Base-by-base conservation (phyloP, 352 stramenopile species). In the Globisporangium nodosum region DNA sequence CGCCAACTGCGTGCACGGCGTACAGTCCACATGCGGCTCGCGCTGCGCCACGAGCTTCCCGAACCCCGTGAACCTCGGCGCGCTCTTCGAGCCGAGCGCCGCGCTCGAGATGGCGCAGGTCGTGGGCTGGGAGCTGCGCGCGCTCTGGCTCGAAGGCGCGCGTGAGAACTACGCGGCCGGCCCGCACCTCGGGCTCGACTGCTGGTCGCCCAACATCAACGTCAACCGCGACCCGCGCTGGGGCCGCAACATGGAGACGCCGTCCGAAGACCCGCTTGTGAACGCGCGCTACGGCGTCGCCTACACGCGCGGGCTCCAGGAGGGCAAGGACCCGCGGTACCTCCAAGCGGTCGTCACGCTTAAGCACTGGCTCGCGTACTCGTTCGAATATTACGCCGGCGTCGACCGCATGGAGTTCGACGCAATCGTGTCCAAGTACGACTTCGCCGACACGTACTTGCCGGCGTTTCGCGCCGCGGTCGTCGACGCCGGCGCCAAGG, bases 191-290 rank as follows among this genome's bases (percentile, higher is more conserved):
- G 92, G 92, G 0, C 71, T 98, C 21, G 96, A 96, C 51, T 98
- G 85, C 68, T 98, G 88, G 85, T 94, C 85, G 49, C 96, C 96
- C 13, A 98, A 97, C 61, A 92, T 98, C 54, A 98, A 98, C 68
- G 89, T 98, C 54, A 96, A 96, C 52, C 72, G 94, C 61, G 93
- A 98, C 74, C 93, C 94, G 40, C 74, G 93, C 51, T 98, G 92
- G 92, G 96, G 96, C 8, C 71, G 96, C 30, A 96, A 92, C 62
- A 95, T 97, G 81, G 90, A 98, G 74, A 96, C 82, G 3, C 87
- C 90, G 16, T 96, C 91, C 4, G 96, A 98, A 82, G 93, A 98
- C 61, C 94, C 96, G 13, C 70, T 92, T 30, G 69, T 98, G n/a
- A 97, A 92, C 51, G 80, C 76, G 13, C 76, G 79, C n/a, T 98